A percentile compares a stretch with the other conserved stretches of the same genome.
Evolutionary conservation across 768 basidiomycete genomes (phyloP).

Genomic region (Suillus tomentosus): DNA sequence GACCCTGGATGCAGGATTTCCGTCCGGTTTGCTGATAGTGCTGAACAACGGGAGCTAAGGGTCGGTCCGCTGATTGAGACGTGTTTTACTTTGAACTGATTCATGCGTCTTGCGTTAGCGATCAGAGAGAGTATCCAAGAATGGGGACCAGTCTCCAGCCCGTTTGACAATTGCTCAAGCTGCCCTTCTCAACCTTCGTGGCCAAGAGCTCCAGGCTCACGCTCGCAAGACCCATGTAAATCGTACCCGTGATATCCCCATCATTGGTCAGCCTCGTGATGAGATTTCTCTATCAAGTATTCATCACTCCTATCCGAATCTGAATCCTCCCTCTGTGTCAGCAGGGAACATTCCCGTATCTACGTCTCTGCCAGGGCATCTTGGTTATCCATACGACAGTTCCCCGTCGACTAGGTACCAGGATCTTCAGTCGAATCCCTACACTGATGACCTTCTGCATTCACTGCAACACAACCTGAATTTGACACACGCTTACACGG

Average conservation of each 20-base stretch:
- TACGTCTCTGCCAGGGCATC: constrained; percentile 23
- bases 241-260: constrained; percentile 17
- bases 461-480: constrained; percentile 32
- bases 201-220: constrained; percentile 49
- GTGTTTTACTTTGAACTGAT: constrained; percentile 12
- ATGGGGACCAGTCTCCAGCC: constrained; percentile 62
- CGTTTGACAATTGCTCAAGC: constrained; percentile 79
- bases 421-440: constrained; percentile 33
- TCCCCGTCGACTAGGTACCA: constrained; percentile 20
- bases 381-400: constrained; percentile 21
- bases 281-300: constrained; percentile 8
- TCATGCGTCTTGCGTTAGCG: constrained; percentile 43
- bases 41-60: constrained; percentile 75
- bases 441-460: constrained; percentile 42
- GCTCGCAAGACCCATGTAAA: constrained; percentile 10
- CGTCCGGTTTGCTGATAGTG: constrained; percentile 77
- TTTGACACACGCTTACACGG: constrained; percentile 17
- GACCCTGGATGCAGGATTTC: constrained; percentile 77
- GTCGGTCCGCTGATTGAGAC: constrained; percentile 41
- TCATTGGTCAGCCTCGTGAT: constrained; percentile 10
- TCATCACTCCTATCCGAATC: constrained; percentile 10
- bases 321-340: background rate
- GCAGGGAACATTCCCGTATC: constrained; percentile 19
- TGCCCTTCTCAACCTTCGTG: constrained; percentile 72
- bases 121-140: constrained; percentile 57